These are phyloP conservation scores for Aspergillus carbonarius DNA, from an alignment of 2,329 filamentous ascomycete genomes.

Conservation along the genomic window DNA sequence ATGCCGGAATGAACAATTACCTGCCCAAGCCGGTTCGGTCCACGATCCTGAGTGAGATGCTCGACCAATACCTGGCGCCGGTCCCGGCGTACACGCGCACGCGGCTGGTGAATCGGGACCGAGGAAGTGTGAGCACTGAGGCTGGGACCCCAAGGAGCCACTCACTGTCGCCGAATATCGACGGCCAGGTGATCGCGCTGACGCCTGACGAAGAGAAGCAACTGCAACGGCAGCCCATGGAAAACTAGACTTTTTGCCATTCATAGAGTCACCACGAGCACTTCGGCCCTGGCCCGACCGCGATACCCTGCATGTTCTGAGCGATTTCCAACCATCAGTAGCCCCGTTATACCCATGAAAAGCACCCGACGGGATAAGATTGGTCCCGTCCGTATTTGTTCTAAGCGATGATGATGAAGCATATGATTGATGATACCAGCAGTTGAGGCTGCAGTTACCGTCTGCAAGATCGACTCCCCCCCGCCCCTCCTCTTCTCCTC, in stretches of 20 bases:
- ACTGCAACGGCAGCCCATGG: not conserved
- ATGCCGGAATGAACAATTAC: constrained; percentile 97
- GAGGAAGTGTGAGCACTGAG: constrained; percentile 29
- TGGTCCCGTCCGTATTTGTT: constrained; percentile 5
- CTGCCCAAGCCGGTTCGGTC: constrained; percentile 92
- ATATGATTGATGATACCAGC: constrained; percentile 20
- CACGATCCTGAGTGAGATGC: constrained; percentile 79
- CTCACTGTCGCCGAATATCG: constrained; percentile 18
- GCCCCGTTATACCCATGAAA: not conserved
- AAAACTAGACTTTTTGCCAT: not conserved
- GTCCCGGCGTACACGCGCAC: constrained; percentile 39
- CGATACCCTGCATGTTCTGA: not conserved
- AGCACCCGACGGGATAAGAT: not conserved
- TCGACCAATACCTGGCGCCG: constrained; percentile 66
- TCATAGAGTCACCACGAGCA: not conserved
- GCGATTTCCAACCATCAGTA: not conserved
- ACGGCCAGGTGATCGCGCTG: constrained; percentile 14
- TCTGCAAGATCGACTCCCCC: not conserved
- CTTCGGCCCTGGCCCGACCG: not conserved
- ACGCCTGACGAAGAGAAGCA: constrained; percentile 20
- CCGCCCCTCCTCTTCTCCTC: no score
- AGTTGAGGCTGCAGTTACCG: not conserved
- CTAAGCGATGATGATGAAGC: constrained; percentile 19
- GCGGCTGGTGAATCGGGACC: constrained; percentile 31
- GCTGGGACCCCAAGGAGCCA: constrained; percentile 23